Base-by-base conservation (phyloP, 2,329 filamentous ascomycete genomes). In the Aspergillus eucalypticola region DNA sequence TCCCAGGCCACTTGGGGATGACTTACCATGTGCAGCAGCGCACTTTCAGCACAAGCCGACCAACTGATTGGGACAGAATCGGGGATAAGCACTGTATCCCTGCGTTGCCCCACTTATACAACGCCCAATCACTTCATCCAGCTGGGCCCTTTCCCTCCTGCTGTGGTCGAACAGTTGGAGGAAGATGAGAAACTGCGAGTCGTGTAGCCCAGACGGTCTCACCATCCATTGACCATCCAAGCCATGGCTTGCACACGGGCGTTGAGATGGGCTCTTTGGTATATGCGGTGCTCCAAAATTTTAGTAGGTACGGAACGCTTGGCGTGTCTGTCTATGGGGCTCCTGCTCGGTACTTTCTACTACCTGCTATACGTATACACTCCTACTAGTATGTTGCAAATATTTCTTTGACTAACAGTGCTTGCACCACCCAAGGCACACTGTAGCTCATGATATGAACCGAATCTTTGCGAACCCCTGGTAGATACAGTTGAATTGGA, bases 41-140 rank as follows among this genome's bases (percentile, higher is more conserved):
- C 51, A 32, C 19, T 32, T 51, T 50, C 49, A 58, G 54, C 25
- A 39, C 39, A 50, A 39, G 35, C 48, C 54, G 59, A 63, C 61
- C 59, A 61, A 56, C 59, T 53, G 56, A 38, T 61, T 65, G 46
- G 54, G 60, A 60, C 61, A 54, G 63, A 59, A 56, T 64, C 55
- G 60, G 61, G 65, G 65, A 68, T 71, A 73, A 71, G 70, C 71
- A 73, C 64, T 66, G 63, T 54, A 71, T 68, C 65, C 63, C 66
- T 65, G 66, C 50, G 59, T 44, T 54, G 63, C 66, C 68, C 71
- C 71, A 73, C 70, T 48, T 23, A 5, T 13, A 23, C 52, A 64
- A 39, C 39, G 55, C 55, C 64, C 66, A 67, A 60, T 64, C 38
- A 63, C 51, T 10, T 60, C 60, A 61, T 54, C 59, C 57, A 66